These are phyloP conservation scores for Populus ilicifolia DNA, from an alignment of 345 rosid species.

Conservation along the genomic window DNA sequence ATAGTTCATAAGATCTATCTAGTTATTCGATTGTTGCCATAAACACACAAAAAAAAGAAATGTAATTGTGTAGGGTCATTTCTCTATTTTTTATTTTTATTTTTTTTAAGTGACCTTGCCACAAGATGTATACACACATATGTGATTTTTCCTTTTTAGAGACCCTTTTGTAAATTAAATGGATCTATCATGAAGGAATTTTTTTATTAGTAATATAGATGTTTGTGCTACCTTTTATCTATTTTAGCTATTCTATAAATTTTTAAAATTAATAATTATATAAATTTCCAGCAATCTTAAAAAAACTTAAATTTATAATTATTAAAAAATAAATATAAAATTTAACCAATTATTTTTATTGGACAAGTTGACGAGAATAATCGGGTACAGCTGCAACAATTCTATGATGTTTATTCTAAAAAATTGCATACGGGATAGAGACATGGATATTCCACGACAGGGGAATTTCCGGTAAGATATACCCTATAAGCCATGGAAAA, in stretches of 20 bases:
- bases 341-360: no score
- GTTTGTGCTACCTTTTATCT: no score
- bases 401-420: neutral
- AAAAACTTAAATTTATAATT: no score
- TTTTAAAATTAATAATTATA: no score
- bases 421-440: neutral
- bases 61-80: neutral
- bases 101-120: neutral
- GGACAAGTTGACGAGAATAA: neutral
- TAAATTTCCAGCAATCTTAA: no score
- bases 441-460: neutral
- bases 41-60: neutral
- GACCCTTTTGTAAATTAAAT: neutral
- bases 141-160: neutral
- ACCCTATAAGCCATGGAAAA: neutral
- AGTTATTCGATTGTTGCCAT: neutral
- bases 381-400: neutral
- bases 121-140: neutral
- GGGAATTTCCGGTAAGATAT: neutral
- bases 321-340: no score
- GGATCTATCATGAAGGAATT: neutral
- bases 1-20: neutral
- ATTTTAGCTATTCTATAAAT: no score
- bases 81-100: neutral
- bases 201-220: no score